Evolutionary conservation across 1,284 basidiomycete species (phyloP).

Genomic region (Rhodotorula sp.): DNA sequence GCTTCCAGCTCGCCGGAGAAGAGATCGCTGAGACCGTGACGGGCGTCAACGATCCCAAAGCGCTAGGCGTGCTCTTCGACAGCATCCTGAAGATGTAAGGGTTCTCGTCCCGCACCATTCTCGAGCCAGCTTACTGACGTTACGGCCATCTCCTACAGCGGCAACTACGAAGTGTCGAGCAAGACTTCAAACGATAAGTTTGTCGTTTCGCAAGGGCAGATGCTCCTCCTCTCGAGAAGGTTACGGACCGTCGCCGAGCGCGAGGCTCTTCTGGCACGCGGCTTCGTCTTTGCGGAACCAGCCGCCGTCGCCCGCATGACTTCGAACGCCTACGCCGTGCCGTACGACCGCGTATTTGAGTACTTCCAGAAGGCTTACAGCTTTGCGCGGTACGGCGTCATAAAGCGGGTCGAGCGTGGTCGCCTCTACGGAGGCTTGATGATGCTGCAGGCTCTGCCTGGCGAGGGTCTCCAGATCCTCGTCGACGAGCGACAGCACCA

Average conservation of each 20-base stretch:
- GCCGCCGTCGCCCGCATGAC: slow-evolving; percentile 49
- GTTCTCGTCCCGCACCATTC: background rate
- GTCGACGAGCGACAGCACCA: slow-evolving; percentile 49
- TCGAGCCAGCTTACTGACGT: background rate
- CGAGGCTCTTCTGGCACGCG: slow-evolving; percentile 48
- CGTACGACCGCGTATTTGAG: slow-evolving; percentile 49
- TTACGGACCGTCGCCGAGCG: slow-evolving; percentile 49
- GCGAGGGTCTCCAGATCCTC: slow-evolving; percentile 52
- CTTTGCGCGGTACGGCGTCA: slow-evolving; percentile 49
- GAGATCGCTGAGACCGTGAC: slow-evolving; percentile 26
- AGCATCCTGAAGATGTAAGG: slow-evolving; percentile 53
- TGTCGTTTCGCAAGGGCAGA: slow-evolving; percentile 52
- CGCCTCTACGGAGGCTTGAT: slow-evolving; percentile 51
- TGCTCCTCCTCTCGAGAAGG: slow-evolving; percentile 52
- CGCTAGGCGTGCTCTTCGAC: slow-evolving; percentile 52
- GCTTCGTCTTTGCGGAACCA: slow-evolving; percentile 53
- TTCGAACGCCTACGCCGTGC: slow-evolving; percentile 51
- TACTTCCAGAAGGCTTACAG: slow-evolving; percentile 50
- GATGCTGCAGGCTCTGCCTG: slow-evolving; percentile 52
- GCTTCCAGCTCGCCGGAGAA: slow-evolving; percentile 34
- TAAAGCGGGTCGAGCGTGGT: slow-evolving; percentile 47
- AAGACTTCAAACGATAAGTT: slow-evolving; percentile 40
- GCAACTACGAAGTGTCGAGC: slow-evolving; percentile 41
- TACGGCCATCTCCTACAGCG: slow-evolving; percentile 38
- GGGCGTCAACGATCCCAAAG: slow-evolving; percentile 14